Base-by-base conservation (phyloP, 2,329 filamentous ascomycete species). In the Pyrenophora seminiperda region DNA sequence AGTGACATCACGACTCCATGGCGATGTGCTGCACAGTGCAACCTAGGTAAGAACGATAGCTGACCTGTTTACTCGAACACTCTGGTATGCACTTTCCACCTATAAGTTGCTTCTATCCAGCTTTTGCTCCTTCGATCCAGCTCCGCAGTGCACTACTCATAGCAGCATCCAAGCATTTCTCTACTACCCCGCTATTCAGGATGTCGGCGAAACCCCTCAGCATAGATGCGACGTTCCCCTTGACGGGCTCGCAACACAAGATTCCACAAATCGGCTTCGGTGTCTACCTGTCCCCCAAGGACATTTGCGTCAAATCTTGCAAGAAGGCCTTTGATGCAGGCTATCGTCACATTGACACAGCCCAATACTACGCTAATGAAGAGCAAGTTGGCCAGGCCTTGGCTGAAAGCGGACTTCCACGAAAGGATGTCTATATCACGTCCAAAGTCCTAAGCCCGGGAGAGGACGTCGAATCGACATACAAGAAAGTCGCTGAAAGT, bases 181-280 rank as follows among this genome's bases (percentile, higher is more conserved):
- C 49, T 4, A 32, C 41, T 53, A 53, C 51, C 32, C 46, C 38
- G 48, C 49, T 14, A 24, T 46, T 15, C 50, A 59, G 30, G 3
- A 65, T 65, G 62, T 47, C 61, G 2, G 31, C 42, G 5, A 53
- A 30, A 7, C 50, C 46, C 22, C 59, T 79, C 54, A 70, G 72
- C 47, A 72, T 83, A 51, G 73, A 75, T 17, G 78, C 81, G 52
- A 73, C 74, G 17, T 66, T 84, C 31, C 69, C 79, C 33, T 77
- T 85, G 31, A 74, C 76, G 24, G 80, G 81, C 48, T 78, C 77
- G 41, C 60, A 69, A 27, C 71, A 78, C 57, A 74, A 74, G 46
- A 86, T 90, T 14, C 88, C 88, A 18, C 79, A 78, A 20, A 79
- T 91, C 7, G 88, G 87, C 10, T 89, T 90, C 63, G 88, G 88